Base-by-base conservation (phyloP, 441 rosid species). In the Francoa sonchifolia region DNA sequence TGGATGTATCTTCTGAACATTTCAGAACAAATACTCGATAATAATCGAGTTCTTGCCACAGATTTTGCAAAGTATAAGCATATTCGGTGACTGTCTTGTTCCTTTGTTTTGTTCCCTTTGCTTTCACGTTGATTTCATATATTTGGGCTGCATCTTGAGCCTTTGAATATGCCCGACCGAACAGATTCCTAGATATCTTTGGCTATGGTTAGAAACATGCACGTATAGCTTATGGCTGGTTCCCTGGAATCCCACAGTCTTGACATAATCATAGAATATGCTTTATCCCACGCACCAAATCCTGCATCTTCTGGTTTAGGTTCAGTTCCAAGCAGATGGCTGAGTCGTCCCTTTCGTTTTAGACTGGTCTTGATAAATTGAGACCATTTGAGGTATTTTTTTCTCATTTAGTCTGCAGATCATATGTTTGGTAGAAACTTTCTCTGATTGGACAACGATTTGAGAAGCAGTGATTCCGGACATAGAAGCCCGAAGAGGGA, bases 241-340 rank as follows among this genome's bases (percentile, higher is more conserved):
- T 30, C 31, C 45, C 38, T 39, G 2, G 23, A 49, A 14, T 19
- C 16, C 21, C 41, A 36, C 7, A 36, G 19, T 22, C 41, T 15
- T 8, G 22, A 36, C 21, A 36, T 8, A 4, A 36, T 12, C 21
- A 36, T 36, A 11, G 41, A 36, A 8, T 17, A 20, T 8, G 15
- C 9, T 17, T 36, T n/a, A 36, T 36, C 41, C 41, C 21, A 36
- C 8, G 10, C 41, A 5, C 18, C 11, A 36, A 36, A 36, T 5
- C 3, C 4, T 2, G n/a, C 9, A 11, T 36, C 41, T 3, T 19
- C 8, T 0, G 15, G 15, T 13, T 3, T 9, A 15, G 21, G 41
- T 17, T 11, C 8, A 4, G 10, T 9, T 36, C 19, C 41, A 36
- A 36, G 10, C 5, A 36, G 41, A 36, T 36, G 31, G 32, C 11